A percentile compares a stretch with the other conserved stretches of the same genome.
phyloP scores from a whole-genome alignment of 306 rosid genomes.

The Prunus dulcis region DNA sequence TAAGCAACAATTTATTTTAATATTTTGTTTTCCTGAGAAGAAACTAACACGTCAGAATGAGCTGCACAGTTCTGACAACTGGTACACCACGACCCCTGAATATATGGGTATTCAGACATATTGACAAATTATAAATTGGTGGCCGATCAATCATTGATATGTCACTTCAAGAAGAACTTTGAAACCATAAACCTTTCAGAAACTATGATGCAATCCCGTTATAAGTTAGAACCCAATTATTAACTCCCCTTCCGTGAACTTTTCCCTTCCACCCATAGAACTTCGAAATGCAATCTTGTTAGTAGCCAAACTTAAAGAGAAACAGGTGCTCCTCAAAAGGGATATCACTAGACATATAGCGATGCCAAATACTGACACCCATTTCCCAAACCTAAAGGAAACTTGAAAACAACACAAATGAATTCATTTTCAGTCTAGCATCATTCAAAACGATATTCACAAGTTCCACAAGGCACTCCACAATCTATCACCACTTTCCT shows the following conservation, averaged over 20 bases:
- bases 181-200: neutral
- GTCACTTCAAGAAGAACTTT: neutral
- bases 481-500: neutral
- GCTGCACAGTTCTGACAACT: neutral
- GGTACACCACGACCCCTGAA: neutral
- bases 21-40: neutral
- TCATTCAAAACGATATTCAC: neutral
- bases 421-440: neutral
- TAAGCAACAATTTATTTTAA: neutral
- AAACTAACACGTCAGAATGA: neutral
- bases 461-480: neutral
- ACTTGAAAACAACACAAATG: neutral
- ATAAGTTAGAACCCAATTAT: neutral
- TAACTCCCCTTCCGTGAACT: neutral
- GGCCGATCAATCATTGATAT: neutral
- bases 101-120: neutral
- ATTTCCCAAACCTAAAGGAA: slow-evolving; percentile 2
- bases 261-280: neutral
- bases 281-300: neutral
- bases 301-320: neutral
- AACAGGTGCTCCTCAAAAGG: neutral
- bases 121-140: neutral
- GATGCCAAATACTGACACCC: neutral
- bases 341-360: neutral
- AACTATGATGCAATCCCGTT: neutral